Percentiles rank a stretch among this genome's conserved stretches.
phyloP scores from a whole-genome alignment of 768 basidiomycete species.

The Trametes cingulata region DNA sequence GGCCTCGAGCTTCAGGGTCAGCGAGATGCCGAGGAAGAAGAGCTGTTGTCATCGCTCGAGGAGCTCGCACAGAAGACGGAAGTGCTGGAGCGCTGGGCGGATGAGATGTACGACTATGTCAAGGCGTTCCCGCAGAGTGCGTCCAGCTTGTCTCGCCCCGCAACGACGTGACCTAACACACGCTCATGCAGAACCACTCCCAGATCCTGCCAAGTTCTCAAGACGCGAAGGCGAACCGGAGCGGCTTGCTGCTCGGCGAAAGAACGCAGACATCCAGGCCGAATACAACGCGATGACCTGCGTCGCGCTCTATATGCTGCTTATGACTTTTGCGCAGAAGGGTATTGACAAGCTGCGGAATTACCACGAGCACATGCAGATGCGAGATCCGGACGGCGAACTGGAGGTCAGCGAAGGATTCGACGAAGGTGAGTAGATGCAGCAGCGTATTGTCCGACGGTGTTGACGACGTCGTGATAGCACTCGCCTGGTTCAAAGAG shows the following conservation, averaged over 20 bases:
- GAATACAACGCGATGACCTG: slow-evolving; percentile 84
- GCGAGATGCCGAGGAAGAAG: slow-evolving; percentile 77
- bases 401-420: slow-evolving; percentile 79
- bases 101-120: slow-evolving; percentile 89
- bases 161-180: too few species aligned
- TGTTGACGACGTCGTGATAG: slow-evolving; percentile 37
- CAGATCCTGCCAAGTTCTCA: slow-evolving; percentile 75
- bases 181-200: slow-evolving; percentile 62
- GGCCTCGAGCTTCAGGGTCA: slow-evolving; percentile 40
- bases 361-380: slow-evolving; percentile 80
- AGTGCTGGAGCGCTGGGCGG: slow-evolving; percentile 90
- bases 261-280: slow-evolving; percentile 74
- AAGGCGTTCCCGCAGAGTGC: slow-evolving; percentile 82
- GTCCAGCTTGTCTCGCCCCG: slow-evolving; percentile 31
- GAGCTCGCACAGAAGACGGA: slow-evolving; percentile 96
- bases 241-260: slow-evolving; percentile 65
- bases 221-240: slow-evolving; percentile 73
- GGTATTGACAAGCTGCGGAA: slow-evolving; percentile 84
- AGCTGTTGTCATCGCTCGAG: slow-evolving; percentile 77
- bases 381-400: slow-evolving; percentile 74
- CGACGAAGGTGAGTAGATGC: slow-evolving; percentile 59
- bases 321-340: slow-evolving; percentile 91
- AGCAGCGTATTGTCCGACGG: neutral
- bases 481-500: slow-evolving; percentile 87
- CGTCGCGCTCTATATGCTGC: slow-evolving; percentile 85